Evolutionary conservation across 202 grass and related monocot species (phyloP), one percentile per base, ranked within the genome.

Genomic region (Digitaria exilis): DNA sequence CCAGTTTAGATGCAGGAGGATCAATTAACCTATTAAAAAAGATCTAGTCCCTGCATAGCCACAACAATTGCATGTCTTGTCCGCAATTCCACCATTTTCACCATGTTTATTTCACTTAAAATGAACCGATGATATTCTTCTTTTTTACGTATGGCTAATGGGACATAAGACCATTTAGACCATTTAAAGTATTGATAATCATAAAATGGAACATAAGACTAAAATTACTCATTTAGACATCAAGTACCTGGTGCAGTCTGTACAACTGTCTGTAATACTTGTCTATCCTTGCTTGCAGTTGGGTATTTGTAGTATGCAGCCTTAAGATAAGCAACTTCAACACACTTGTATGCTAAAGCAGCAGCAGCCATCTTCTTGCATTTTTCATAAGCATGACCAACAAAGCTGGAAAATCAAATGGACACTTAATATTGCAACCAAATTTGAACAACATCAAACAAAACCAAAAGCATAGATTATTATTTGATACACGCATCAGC

Each of bases 341-440:
- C 96, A 85, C 96, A 98, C 62, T 98, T 98, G 65, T 91, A 95
- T 83, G 96, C 96, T 87, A 98, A 93, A 71, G 96, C 87, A 72
- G 93, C 92, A 74, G 92, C 92, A 29, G 90, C 92, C 91, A 92
- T 95, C 82, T 91, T 92, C 82, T 92, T 95, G 80, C 82, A 90
- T 82, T 82, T 93, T 83, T 98, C 96, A 87, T 98, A 98, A 63
- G 80, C 84, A 85, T 90, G 91, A 73, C 90, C 96, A 86, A 92
- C 91, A 86, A 95, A 98, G 60, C 96, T 98, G 83, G 34, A 43
- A 66, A 93, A 77, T 80, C 31, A 59, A 84, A 80, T 13, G 17
- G 67, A 80, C 69, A 71, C 32, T 83, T 78, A 69, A 61, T 34
- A 70, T 35, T 54, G 6, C 41, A 39, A 79, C 13, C 29, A 80